Conservation (phyloP, 768 basidiomycete species). For the Mycena indigotica region DNA sequence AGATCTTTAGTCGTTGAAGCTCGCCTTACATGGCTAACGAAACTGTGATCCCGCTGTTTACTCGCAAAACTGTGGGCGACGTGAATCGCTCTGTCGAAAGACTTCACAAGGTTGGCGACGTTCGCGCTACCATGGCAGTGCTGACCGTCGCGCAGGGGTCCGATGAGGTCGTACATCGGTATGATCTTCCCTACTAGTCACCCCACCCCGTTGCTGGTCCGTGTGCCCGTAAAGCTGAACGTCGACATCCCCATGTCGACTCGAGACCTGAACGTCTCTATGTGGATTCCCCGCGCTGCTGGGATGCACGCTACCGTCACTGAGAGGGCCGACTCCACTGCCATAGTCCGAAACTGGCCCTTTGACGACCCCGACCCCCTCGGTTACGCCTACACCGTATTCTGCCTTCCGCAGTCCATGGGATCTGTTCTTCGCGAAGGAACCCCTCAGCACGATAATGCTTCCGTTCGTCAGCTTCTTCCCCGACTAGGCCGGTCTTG, state of each 20-base stretch:
- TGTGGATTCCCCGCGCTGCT: not conserved
- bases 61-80: no score
- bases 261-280: not conserved
- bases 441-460: not conserved
- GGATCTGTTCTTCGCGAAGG: not conserved
- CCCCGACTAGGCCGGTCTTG: not conserved
- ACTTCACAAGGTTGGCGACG: no score
- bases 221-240: not conserved
- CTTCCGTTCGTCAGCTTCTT: not conserved
- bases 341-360: not conserved
- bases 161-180: not conserved
- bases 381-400: not conserved
- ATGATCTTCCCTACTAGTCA: not conserved
- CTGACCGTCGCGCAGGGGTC: not conserved
- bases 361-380: not conserved
- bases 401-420: not conserved
- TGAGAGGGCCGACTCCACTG: not conserved
- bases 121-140: no score
- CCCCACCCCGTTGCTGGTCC: not conserved
- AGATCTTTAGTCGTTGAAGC: no score
- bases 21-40: no score
- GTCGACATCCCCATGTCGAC: not conserved
- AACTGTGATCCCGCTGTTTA: no score
- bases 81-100: no score
- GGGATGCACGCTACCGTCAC: not conserved